Percentiles rank a stretch among this genome's conserved stretches.
Conservation (phyloP, 1,284 basidiomycete species). For the Kalmanozyma brasiliensis region DNA sequence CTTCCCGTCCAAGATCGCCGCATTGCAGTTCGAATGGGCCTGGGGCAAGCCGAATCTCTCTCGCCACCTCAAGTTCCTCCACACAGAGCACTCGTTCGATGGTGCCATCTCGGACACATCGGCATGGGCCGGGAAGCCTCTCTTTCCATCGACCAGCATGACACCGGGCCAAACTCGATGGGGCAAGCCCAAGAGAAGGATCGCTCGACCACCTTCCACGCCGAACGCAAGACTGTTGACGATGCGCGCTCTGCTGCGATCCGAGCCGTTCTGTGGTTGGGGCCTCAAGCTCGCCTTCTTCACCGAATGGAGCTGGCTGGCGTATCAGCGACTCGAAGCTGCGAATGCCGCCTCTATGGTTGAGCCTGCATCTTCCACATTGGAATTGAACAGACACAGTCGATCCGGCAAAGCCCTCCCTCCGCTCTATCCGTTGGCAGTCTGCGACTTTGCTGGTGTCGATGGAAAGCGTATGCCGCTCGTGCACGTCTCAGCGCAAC, state of each 20-base stretch:
- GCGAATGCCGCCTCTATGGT: not conserved
- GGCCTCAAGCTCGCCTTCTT: constrained; percentile 60
- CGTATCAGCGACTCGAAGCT: constrained; percentile 26
- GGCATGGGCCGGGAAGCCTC: constrained; percentile 21
- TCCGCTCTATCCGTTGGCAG: constrained; percentile 32
- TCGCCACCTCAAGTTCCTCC: constrained; percentile 68
- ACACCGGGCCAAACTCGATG: constrained; percentile 31
- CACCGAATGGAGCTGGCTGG: constrained; percentile 59
- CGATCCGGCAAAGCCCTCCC: constrained; percentile 39
- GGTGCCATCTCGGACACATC: constrained; percentile 7
- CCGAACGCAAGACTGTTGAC: constrained; percentile 65
- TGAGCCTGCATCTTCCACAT: not conserved
- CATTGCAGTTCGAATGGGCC: constrained; percentile 89
- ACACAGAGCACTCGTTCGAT: constrained; percentile 12
- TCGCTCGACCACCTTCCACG: constrained; percentile 25
- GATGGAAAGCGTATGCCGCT: constrained; percentile 41
- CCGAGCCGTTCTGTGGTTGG: constrained; percentile 65
- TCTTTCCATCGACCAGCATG: constrained; percentile 48
- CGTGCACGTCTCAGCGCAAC: constrained; percentile 12
- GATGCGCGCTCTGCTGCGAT: constrained; percentile 57
- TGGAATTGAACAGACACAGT: constrained; percentile 11
- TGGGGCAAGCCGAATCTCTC: constrained; percentile 79
- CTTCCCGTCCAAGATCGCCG: constrained; percentile 84
- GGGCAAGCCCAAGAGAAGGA: constrained; percentile 24
- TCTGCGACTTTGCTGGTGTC: constrained; percentile 62